Conservation (phyloP, 2,329 filamentous ascomycete genomes). For the Colletotrichum phormii region DNA sequence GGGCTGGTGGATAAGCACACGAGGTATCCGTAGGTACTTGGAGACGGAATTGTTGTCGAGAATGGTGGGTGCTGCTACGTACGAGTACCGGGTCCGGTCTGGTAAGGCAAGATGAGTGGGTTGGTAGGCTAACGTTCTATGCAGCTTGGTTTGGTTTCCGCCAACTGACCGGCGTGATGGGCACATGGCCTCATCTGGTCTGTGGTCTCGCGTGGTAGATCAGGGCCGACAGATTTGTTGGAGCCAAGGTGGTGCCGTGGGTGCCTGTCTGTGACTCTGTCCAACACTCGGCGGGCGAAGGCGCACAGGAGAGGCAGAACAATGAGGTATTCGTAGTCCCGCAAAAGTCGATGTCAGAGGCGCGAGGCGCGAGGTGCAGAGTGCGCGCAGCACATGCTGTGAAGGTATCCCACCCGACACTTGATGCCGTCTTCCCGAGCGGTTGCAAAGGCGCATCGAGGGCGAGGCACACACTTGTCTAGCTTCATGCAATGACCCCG, state of each 20-base stretch:
- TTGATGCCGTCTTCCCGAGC: slow-evolving; percentile 8
- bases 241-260: not conserved
- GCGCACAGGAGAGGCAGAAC: not conserved
- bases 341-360: not conserved
- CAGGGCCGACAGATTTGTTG: slow-evolving; percentile 30
- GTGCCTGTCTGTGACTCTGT: not conserved
- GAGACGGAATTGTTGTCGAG: not conserved
- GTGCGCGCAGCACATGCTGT: not conserved
- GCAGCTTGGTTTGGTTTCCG: not conserved
- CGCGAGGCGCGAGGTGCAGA: not conserved
- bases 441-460: not conserved
- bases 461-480: slow-evolving; percentile 25
- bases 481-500: slow-evolving; percentile 32
- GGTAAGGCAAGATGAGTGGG: not conserved
- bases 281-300: not conserved
- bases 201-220: slow-evolving; percentile 33
- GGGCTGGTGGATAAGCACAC: not conserved
- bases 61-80: not conserved
- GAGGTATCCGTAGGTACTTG: not conserved
- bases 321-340: not conserved
- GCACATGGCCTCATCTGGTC: slow-evolving; percentile 34
- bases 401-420: not conserved
- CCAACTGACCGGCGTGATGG: slow-evolving; percentile 21
- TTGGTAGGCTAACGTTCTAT: not conserved
- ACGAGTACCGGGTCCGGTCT: not conserved